Evolutionary conservation across 1,139 yeast species (phyloP).

Genomic region (Pichia sp.): DNA sequence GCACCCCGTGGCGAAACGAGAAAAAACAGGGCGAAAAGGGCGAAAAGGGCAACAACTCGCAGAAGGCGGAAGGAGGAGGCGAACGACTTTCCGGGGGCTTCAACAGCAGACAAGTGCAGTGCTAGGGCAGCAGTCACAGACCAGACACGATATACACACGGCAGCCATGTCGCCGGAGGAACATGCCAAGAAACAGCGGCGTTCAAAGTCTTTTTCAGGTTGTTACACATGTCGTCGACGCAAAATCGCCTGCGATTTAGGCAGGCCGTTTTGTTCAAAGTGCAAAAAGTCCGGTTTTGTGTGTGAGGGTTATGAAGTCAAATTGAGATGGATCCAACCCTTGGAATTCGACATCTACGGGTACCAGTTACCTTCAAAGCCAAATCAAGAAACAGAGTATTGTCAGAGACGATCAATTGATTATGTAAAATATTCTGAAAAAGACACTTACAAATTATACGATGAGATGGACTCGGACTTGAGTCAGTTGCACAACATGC

Average conservation of each 20-base stretch:
- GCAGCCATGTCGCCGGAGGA: slow-evolving; percentile 29
- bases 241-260: slow-evolving; percentile 55
- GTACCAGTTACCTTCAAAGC: slow-evolving; percentile 28
- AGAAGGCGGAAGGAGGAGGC: slow-evolving; percentile 27
- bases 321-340: slow-evolving; percentile 62
- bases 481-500: slow-evolving; percentile 48
- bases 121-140: too few relatives aligned
- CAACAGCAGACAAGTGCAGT: neutral
- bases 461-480: slow-evolving; percentile 79
- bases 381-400: slow-evolving; percentile 37
- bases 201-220: slow-evolving; percentile 37
- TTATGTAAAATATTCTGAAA: slow-evolving; percentile 62
- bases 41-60: slow-evolving; percentile 34
- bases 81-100: slow-evolving; percentile 19
- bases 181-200: slow-evolving; percentile 16
- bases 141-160: too few relatives aligned
- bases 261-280: slow-evolving; percentile 46
- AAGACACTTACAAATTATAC: slow-evolving; percentile 58
- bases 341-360: slow-evolving; percentile 31
- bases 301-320: slow-evolving; percentile 81
- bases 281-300: slow-evolving; percentile 51
- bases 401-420: slow-evolving; percentile 71
- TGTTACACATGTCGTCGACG: slow-evolving; percentile 60
- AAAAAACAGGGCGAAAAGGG: slow-evolving; percentile 33
- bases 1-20: neutral